Evolutionary conservation across 495 filamentous ascomycete species (phyloP).

Genomic region (Neurospora tetrasperma): DNA sequence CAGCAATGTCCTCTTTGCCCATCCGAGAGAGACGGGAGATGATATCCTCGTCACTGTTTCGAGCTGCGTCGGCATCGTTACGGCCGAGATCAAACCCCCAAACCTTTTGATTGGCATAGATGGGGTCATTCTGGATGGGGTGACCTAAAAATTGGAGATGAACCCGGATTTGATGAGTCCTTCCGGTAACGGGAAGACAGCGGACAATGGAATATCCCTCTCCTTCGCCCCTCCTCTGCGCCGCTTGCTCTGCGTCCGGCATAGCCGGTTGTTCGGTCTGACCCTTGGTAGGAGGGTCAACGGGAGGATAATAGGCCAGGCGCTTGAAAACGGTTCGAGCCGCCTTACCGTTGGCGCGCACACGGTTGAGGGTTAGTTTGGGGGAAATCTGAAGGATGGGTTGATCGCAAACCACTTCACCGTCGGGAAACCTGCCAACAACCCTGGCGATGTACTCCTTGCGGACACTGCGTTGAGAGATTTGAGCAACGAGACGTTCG

Average conservation of each 20-base stretch:
- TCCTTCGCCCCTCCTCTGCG: slow-evolving; percentile 19
- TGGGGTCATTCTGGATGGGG: slow-evolving; percentile 93
- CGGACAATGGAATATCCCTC: slow-evolving; percentile 90
- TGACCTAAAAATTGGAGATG: slow-evolving; percentile 92
- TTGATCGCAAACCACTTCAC: slow-evolving; percentile 76
- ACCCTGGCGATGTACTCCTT: slow-evolving; percentile 95
- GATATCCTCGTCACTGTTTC: slow-evolving; percentile 75
- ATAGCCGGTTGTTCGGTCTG: slow-evolving; percentile 5
- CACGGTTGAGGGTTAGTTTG: slow-evolving; percentile 87
- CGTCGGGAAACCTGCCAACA: slow-evolving; percentile 79
- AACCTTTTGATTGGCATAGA: slow-evolving; percentile 87
- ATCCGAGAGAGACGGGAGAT: slow-evolving; percentile 76
- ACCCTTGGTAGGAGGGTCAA: slow-evolving; percentile 7
- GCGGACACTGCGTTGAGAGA: slow-evolving; percentile 64
- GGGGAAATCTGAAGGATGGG: slow-evolving; percentile 91
- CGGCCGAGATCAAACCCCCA: slow-evolving; percentile 73
- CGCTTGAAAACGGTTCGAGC: slow-evolving; percentile 85
- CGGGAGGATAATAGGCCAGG: slow-evolving; percentile 71
- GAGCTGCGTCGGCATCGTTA: slow-evolving; percentile 50
- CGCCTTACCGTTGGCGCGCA: slow-evolving; percentile 82
- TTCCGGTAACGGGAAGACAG: slow-evolving; percentile 83
- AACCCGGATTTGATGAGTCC: slow-evolving; percentile 91
- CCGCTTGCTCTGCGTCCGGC: slow-evolving; percentile 8
- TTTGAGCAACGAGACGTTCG: slow-evolving; percentile 59
- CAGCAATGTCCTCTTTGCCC: slow-evolving; percentile 85